Percentiles rank a stretch among this genome's conserved stretches.
Conservation (phyloP, 2,329 filamentous ascomycete genomes). For the Xylariaceae sp. region DNA sequence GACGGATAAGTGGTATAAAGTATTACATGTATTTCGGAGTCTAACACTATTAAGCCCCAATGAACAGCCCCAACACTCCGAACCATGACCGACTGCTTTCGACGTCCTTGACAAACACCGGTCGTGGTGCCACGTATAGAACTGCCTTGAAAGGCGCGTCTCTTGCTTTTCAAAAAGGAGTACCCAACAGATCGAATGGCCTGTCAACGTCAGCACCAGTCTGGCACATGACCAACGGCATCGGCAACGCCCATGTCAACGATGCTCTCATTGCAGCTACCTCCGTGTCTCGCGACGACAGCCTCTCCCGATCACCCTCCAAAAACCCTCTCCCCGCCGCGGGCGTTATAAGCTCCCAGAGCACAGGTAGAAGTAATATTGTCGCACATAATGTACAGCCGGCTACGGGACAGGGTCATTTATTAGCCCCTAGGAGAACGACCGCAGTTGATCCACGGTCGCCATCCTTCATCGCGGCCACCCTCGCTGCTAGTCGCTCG, state of each 20-base stretch:
- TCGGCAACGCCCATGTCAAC: too few species aligned
- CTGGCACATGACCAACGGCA: too few species aligned
- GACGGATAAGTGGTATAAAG: constrained; percentile 6
- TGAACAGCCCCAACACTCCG: constrained; percentile 24
- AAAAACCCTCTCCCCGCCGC: not conserved
- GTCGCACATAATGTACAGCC: constrained; percentile 18
- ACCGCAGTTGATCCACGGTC: constrained; percentile 39
- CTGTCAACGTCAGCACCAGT: too few species aligned
- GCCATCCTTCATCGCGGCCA: constrained; percentile 57
- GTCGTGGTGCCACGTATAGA: constrained; percentile 25
- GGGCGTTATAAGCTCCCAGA: constrained; percentile 31
- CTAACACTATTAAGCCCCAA: constrained; percentile 18
- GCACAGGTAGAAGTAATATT: constrained; percentile 34
- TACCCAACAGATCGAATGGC: constrained; percentile 17
- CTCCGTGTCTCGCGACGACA: constrained; percentile 33
- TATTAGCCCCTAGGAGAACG: constrained; percentile 17
- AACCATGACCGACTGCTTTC: constrained; percentile 24
- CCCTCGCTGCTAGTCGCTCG: constrained; percentile 56
- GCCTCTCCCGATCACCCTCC: constrained; percentile 22
- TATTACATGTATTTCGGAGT: constrained; percentile 2
- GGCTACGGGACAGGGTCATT: constrained; percentile 10
- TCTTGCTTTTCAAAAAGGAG: constrained; percentile 45
- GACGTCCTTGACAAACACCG: constrained; percentile 21
- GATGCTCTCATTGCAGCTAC: constrained; percentile 42
- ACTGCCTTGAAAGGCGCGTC: constrained; percentile 49